A percentile compares a stretch with the other conserved stretches of the same genome.
These are phyloP conservation scores for Monosporascus sp. DNA, from an alignment of 2,329 filamentous ascomycete species.

Conservation along the genomic window DNA sequence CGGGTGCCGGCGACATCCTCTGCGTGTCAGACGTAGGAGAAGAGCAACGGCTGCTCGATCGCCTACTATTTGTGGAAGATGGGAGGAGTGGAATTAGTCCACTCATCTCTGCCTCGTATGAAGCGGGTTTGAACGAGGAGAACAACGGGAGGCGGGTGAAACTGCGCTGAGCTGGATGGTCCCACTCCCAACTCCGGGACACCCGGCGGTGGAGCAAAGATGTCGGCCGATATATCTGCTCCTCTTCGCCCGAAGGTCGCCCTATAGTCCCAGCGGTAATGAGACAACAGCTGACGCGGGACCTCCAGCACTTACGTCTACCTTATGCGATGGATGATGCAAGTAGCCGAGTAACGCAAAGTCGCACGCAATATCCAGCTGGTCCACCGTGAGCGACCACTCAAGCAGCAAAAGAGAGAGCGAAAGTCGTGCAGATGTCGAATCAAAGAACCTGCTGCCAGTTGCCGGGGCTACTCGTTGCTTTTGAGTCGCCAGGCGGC, in stretches of 20 bases:
- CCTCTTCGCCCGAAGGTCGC: not conserved
- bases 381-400: not conserved
- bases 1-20: conserved; percentile 2
- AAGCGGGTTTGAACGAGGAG: not conserved
- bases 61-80: conserved; percentile 10
- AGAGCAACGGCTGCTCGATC: conserved; percentile 5
- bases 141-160: not conserved
- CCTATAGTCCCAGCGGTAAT: conserved; percentile 1
- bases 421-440: too few relatives aligned
- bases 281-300: conserved; percentile 12
- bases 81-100: conserved; percentile 22
- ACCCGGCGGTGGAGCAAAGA: not conserved
- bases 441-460: not conserved
- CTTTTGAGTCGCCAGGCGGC: not conserved
- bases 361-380: conserved; percentile 7
- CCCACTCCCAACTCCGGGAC: conserved; percentile 1
- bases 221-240: not conserved
- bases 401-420: too few relatives aligned
- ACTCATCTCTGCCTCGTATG: conserved; percentile 12
- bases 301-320: not conserved
- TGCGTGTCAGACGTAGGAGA: conserved; percentile 6
- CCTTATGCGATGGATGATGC: conserved; percentile 15
- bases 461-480: not conserved
- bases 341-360: conserved; percentile 6
- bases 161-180: conserved; percentile 2